Evolutionary conservation across 768 basidiomycete genomes (phyloP), one percentile per base, ranked within the genome.

Genomic region (Boletus rex-veris): DNA sequence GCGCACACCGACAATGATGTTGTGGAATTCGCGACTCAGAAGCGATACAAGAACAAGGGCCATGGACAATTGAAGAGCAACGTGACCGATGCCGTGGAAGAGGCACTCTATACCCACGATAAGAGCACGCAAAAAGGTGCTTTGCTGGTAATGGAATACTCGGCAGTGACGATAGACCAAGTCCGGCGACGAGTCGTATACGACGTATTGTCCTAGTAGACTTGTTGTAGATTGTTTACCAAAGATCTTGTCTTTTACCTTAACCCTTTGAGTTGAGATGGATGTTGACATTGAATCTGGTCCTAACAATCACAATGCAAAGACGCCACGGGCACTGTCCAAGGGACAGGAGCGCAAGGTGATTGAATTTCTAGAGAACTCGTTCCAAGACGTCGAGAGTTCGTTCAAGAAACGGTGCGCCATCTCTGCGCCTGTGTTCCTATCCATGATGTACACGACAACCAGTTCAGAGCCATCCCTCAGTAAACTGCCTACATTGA

Each of bases 31-130:
- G n/a, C n/a, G n/a, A n/a, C n/a, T n/a, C n/a, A n/a, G n/a, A n/a
- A n/a, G n/a, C n/a, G n/a, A n/a, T n/a, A n/a, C n/a, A n/a, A n/a
- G 54, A 75, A 71, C 42, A 79, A 77, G 53, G 82, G 84, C 0
- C 85, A 88, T 52, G 84, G 82, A 0, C 65, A 77, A 15, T 71
- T 98, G 58, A 98, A 98, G 73, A 72, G 65, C 5, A 86, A 88
- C 45, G 85, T 94, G 2, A 77, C 79, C 1, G 89, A 88, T 4
- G 88, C 85, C 0, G 77, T 98, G 1, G 84, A 86, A 37, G 83
- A 79, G 48, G 60, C 82, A 39, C 60, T 96, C n/a, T 79, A 75
- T 41, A 71, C 71, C 1, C 95, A 5, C 74, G 93, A 42, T 74
- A 68, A 33, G 69, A 70, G 0, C 65, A n/a, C n/a, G n/a, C 28